phyloP scores from a whole-genome alignment of 306 rosid genomes.

The Dryas alaskensis region DNA sequence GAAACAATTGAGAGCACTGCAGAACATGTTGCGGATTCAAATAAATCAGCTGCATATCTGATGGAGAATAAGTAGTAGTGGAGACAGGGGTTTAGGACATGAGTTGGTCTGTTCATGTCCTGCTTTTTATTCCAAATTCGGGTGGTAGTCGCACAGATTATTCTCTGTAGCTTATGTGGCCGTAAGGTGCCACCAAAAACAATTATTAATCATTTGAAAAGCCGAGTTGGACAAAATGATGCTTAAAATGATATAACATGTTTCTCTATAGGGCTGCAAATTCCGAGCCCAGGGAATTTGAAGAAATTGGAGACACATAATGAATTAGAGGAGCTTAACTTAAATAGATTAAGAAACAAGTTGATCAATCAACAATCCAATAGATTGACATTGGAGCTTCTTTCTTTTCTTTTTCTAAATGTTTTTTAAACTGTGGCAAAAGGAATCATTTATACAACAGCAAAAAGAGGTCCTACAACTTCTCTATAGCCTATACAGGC shows the following conservation, averaged over 20 bases:
- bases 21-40: neutral
- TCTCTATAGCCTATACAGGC: no score
- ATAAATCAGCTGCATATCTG: neutral
- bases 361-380: neutral
- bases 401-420: no score
- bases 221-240: neutral
- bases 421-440: no score
- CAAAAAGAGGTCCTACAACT: no score
- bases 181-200: neutral
- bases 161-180: neutral
- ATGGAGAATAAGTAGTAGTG: neutral
- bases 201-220: neutral
- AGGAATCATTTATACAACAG: no score
- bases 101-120: neutral
- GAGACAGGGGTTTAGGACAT: neutral
- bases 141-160: neutral
- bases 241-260: neutral
- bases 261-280: no score
- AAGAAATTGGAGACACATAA: neutral
- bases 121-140: neutral
- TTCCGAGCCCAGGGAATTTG: neutral
- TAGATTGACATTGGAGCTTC: no score
- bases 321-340: neutral
- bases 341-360: neutral
- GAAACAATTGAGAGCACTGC: conserved; percentile 18